phyloP scores from a whole-genome alignment of 768 basidiomycete species.

The Suillus bovinus region DNA sequence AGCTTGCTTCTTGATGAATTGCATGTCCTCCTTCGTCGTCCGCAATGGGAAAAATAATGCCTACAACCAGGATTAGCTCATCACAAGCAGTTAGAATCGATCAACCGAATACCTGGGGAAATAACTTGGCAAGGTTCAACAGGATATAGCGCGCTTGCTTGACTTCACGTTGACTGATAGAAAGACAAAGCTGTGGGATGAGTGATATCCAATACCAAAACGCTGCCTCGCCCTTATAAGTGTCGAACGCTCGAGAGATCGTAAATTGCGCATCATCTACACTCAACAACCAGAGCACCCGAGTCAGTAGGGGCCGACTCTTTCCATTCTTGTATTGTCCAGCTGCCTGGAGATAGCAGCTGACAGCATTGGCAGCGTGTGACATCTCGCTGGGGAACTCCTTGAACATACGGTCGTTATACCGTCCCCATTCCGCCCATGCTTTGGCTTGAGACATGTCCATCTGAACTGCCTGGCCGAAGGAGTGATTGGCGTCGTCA shows the following conservation, averaged over 20 bases:
- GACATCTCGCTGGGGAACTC: constrained; percentile 73
- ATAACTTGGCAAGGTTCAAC: constrained; percentile 85
- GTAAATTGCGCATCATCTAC: constrained; percentile 78
- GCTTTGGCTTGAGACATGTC: constrained; percentile 95
- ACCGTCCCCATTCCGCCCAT: constrained; percentile 98
- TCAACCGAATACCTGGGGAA: constrained; percentile 73
- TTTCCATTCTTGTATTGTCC: constrained; percentile 94
- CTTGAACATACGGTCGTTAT: constrained; percentile 91
- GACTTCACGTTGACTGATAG: constrained; percentile 88
- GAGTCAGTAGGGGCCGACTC: constrained; percentile 85
- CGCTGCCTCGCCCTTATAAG: constrained; percentile 93
- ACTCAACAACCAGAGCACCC: constrained; percentile 95
- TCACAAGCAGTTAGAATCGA: not conserved
- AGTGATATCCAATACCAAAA: constrained; percentile 99
- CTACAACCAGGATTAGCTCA: constrained; percentile 40
- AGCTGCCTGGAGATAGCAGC: constrained; percentile 96
- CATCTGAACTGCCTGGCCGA: constrained; percentile 94
- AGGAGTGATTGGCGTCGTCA: constrained; percentile 90
- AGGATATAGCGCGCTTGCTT: constrained; percentile 91
- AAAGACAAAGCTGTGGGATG: constrained; percentile 90
- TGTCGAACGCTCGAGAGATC: constrained; percentile 84
- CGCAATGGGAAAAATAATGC: constrained; percentile 95
- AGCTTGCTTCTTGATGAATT: constrained; percentile 44
- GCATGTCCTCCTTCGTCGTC: constrained; percentile 76
- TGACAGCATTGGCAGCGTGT: constrained; percentile 88